phyloP scores from a whole-genome alignment of 2,329 filamentous ascomycete species.

The Exserohilum rostratum region DNA sequence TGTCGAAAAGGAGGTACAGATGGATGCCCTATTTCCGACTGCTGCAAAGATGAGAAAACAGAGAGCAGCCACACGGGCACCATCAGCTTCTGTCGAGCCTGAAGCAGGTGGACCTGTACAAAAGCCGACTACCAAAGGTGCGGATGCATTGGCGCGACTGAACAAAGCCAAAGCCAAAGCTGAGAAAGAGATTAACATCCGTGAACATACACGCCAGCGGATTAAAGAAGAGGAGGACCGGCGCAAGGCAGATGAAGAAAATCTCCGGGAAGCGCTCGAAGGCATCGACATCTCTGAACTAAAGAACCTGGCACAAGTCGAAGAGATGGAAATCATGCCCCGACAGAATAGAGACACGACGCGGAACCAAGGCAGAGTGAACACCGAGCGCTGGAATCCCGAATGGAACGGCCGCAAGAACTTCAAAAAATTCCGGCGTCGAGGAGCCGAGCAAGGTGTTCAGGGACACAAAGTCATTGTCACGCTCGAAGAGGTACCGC shows the following conservation, averaged over 20 bases:
- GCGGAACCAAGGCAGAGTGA: constrained; percentile 33
- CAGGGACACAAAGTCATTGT: constrained; percentile 67
- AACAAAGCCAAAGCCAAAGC: constrained; percentile 53
- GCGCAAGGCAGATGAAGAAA: constrained; percentile 68
- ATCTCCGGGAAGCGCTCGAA: constrained; percentile 61
- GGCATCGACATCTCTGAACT: constrained; percentile 74
- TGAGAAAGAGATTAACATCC: constrained; percentile 67
- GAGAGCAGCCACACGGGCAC: constrained; percentile 50
- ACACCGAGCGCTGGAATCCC: constrained; percentile 78
- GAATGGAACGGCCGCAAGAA: constrained; percentile 94
- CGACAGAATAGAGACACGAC: constrained; percentile 31
- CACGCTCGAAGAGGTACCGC: constrained; percentile 68
- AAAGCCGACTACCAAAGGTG: constrained; percentile 25
- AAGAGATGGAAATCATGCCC: constrained; percentile 71
- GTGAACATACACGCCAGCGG: constrained; percentile 52
- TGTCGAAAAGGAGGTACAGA: constrained; percentile 58
- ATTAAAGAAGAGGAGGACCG: constrained; percentile 60
- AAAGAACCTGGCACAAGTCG: constrained; percentile 74
- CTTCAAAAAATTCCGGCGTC: constrained; percentile 83
- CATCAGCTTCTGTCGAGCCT: constrained; percentile 37
- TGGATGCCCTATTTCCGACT: constrained; percentile 77
- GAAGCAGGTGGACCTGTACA: constrained; percentile 47
- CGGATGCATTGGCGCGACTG: constrained; percentile 51
- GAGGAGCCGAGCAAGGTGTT: constrained; percentile 46
- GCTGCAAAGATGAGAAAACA: constrained; percentile 80